Evolutionary conservation across 768 basidiomycete species (phyloP), one percentile per base, ranked within the genome.

Genomic region (Epithele typhae): DNA sequence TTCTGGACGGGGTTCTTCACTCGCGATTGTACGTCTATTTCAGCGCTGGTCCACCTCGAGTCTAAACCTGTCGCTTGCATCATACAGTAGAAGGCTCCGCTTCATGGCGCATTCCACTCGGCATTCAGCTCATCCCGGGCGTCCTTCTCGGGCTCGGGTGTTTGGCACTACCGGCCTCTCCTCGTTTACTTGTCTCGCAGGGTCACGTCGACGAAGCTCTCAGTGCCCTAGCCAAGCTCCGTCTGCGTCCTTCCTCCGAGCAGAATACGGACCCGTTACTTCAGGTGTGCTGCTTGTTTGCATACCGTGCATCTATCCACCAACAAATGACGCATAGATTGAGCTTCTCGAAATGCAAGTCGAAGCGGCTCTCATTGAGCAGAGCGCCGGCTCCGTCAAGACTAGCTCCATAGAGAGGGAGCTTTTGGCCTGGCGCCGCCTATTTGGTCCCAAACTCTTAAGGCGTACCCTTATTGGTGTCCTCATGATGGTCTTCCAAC

Each of bases 1-100:
- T 92, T 91, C 56, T 91, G 89, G 88, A 75, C 78, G 4, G 89
- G 88, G 0, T 92, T 85, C 58, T 57, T 77, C 36, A 91, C 87
- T 0, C 78, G 88, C 12, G 62, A 74, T 18, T 57, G 85, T 86
- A 56, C 27, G 78, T 65, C 3, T 25, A 25, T 22, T 45, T 33
- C 30, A 33, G 40, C 19, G 35, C 19, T 18, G 19, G 23, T 10
- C 43, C 27, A 36, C 19, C 30, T 40, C 11, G n/a, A n/a, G n/a
- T n/a, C n/a, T n/a, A n/a, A n/a, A n/a, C n/a, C n/a, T n/a, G n/a
- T n/a, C n/a, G n/a, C 23, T 19, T 19, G 17, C 33, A 22, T n/a
- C 9, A 25, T 24, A 5, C 46, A 86, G 81, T 87, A n/a, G 57
- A 69, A 0, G 72, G 81, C 1, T 81, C 84, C 1, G 64, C 70